Evolutionary conservation across 495 filamentous ascomycete genomes (phyloP).

Genomic region (Hypoxylon fuscum): DNA sequence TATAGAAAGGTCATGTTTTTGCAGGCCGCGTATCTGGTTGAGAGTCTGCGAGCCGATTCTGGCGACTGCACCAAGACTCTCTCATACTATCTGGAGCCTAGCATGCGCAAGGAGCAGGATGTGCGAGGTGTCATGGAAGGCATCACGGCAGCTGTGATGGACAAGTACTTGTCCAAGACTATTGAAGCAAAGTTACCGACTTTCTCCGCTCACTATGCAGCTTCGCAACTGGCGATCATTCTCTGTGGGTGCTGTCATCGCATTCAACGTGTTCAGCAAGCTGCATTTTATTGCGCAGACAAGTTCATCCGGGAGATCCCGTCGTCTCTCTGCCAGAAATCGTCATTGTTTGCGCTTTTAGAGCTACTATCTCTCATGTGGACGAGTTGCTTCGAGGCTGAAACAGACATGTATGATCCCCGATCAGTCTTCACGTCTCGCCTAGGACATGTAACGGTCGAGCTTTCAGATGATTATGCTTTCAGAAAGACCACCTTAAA

Average conservation of each 20-base stretch:
- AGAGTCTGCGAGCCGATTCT: slow-evolving; percentile 79
- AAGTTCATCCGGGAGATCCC: slow-evolving; percentile 84
- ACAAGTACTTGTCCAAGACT: slow-evolving; percentile 76
- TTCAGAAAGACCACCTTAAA: slow-evolving; percentile 81
- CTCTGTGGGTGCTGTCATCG: slow-evolving; percentile 92
- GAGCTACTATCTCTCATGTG: slow-evolving; percentile 94
- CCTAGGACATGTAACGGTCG: slow-evolving; percentile 78
- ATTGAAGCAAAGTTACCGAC: slow-evolving; percentile 72
- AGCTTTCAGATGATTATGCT: slow-evolving; percentile 87
- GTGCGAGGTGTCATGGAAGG: slow-evolving; percentile 88
- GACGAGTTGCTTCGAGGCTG: slow-evolving; percentile 90
- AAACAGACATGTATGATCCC: slow-evolving; percentile 92
- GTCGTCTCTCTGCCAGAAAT: slow-evolving; percentile 87
- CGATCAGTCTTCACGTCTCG: slow-evolving; percentile 78
- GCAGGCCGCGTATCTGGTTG: slow-evolving; percentile 84
- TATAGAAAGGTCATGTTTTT: slow-evolving; percentile 93
- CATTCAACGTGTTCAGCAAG: slow-evolving; percentile 85
- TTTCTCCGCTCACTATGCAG: slow-evolving; percentile 86
- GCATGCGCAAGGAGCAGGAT: slow-evolving; percentile 72
- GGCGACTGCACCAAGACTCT: slow-evolving; percentile 90
- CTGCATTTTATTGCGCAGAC: slow-evolving; percentile 82
- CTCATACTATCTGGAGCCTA: slow-evolving; percentile 90
- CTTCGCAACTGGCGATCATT: slow-evolving; percentile 83
- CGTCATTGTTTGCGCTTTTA: slow-evolving; percentile 88
- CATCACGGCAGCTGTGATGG: slow-evolving; percentile 76